Base-by-base conservation (phyloP, 2,329 filamentous ascomycete species). In the Erysiphe pulchra region DNA sequence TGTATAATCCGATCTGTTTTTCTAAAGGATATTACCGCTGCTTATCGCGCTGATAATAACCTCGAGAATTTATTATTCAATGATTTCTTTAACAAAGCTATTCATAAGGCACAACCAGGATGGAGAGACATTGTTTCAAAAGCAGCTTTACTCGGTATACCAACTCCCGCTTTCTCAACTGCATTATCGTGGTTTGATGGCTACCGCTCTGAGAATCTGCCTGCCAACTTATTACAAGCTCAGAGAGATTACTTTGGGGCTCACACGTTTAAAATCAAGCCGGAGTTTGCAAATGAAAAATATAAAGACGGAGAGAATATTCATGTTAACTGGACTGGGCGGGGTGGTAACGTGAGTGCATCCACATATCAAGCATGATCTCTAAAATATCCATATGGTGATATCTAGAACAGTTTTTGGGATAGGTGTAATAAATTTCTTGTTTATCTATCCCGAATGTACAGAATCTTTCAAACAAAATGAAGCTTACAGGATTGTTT, bases 1-100 rank as follows among this genome's bases (percentile, higher is more conserved):
- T 98, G 90, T 75, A 98, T 98, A 59, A 98, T 98, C 69, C 87
- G 90, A 65, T 95, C 90, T 54, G 90, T 98, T 61, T 98, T 98
- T 84, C 71, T 98, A 55, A 95, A 95, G 78, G 87, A 98, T 65
- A 98, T 98, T 68, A 98, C 90, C 57, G 79, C 79, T 54, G 90
- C 90, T 46, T 98, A 94, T 77, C 87, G 87, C 68, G 77, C 74
- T 56, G 77, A 94, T 71, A 81, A 84, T 54, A 80, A 94, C 54
- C 80, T 98, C 53, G 80, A 94, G 77, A 98, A 98, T 75, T 70
- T 98, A 56, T 75, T 98, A 56, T 98, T 95, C 66, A 84, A 93
- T 64, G 82, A 92, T 63, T 98, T 98, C 78, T 98, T 98, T 81
- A 93, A 92, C 75, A 83, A 90, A 70, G 90, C 90, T 58, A 98